Conservation (phyloP, 192 early-diverging fungal species). For the Podila epicladia region DNA sequence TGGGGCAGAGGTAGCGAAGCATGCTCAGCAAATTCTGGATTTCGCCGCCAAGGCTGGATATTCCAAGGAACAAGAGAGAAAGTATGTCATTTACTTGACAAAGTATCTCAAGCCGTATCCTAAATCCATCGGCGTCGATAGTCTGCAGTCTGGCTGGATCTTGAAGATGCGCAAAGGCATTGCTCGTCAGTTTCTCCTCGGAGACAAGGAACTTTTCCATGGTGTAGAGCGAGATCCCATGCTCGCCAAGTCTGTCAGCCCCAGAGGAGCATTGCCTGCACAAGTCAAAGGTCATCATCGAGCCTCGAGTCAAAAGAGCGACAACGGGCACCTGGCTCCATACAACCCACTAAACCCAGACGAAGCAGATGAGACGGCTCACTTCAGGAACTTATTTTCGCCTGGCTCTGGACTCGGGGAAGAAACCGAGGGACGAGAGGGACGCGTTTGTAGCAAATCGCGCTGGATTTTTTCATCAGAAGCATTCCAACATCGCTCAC, state of each 20-base stretch:
- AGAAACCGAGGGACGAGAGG: background rate
- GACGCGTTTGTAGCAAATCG: background rate
- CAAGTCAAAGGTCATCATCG: conserved; percentile 14
- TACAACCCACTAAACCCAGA: conserved; percentile 10
- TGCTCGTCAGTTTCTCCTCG: conserved; percentile 57
- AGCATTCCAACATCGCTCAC: conserved; percentile 50
- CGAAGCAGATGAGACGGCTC: conserved; percentile 19
- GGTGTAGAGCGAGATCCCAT: conserved; percentile 21
- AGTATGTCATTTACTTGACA: conserved; percentile 56
- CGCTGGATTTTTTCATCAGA: conserved; percentile 15
- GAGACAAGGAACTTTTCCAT: conserved; percentile 43
- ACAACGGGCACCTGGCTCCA: background rate
- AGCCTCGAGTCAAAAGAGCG: conserved; percentile 10
- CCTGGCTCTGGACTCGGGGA: background rate
- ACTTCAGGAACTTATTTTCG: conserved; percentile 30
- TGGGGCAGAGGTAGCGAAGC: conserved; percentile 61
- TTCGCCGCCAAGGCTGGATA: conserved; percentile 48
- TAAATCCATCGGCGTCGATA: conserved; percentile 53
- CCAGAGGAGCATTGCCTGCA: background rate
- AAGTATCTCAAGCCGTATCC: conserved; percentile 65
- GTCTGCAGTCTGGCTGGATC: conserved; percentile 54
- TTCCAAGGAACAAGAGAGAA: conserved; percentile 41
- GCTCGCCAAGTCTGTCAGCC: background rate
- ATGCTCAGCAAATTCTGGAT: conserved; percentile 57
- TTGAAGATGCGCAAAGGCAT: conserved; percentile 58